These are phyloP conservation scores for Macrophomina phaseolina DNA, from an alignment of 2,329 filamentous ascomycete species.

Conservation along the genomic window DNA sequence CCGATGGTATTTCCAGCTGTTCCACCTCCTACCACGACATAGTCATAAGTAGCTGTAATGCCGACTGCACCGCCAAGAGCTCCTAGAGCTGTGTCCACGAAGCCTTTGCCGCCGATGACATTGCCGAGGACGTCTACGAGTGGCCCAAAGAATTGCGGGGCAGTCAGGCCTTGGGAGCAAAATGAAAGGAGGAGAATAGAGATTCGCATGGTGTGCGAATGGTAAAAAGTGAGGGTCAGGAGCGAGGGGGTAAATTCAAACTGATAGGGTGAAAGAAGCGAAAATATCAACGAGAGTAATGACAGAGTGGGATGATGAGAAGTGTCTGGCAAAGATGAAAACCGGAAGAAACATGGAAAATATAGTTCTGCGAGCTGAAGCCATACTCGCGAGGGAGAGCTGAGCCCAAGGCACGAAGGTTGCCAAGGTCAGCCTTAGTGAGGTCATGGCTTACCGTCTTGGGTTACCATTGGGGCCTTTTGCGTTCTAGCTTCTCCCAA, in stretches of 20 bases:
- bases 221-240: neutral
- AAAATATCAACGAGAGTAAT: neutral
- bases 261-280: neutral
- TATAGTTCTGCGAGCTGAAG: neutral
- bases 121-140: neutral
- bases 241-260: neutral
- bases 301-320: too few species aligned
- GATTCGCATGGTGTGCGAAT: neutral
- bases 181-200: neutral
- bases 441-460: neutral
- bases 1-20: constrained; percentile 36
- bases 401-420: neutral
- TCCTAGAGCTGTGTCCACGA: neutral
- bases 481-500: neutral
- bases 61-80: constrained; percentile 4
- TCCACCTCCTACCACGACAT: constrained; percentile 37
- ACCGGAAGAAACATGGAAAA: neutral
- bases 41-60: constrained; percentile 6
- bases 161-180: neutral
- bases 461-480: neutral
- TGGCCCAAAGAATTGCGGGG: neutral
- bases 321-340: neutral
- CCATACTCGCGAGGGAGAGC: neutral
- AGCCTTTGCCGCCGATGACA: neutral
- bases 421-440: neutral